Conservation (phyloP, 2,329 filamentous ascomycete species). For the Verticillium nubilum region DNA sequence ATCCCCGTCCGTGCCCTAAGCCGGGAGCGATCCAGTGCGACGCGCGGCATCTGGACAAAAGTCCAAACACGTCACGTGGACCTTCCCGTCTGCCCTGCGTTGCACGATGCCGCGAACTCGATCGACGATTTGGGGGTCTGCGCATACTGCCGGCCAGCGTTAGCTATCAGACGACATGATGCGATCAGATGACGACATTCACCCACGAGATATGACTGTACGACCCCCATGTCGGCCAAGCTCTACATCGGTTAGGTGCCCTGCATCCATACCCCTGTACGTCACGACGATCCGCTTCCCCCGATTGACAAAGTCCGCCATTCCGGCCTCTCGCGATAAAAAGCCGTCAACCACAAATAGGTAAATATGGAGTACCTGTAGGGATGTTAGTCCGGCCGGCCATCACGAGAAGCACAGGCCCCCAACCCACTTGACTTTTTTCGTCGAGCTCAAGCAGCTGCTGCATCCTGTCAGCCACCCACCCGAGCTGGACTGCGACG, state of each 20-base stretch:
- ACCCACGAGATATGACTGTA: neutral
- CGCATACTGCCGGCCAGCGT: neutral
- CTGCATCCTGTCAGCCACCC: neutral
- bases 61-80: neutral
- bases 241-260: neutral
- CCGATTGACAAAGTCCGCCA: neutral
- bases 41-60: neutral
- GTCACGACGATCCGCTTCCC: neutral
- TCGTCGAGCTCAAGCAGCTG: neutral
- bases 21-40: neutral
- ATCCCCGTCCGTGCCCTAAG: too few relatives aligned
- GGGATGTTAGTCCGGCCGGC: too few relatives aligned
- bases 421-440: neutral
- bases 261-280: neutral
- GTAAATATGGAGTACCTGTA: neutral
- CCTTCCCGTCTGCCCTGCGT: neutral
- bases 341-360: neutral
- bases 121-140: neutral
- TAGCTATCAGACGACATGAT: neutral
- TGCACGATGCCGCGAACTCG: neutral
- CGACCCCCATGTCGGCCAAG: neutral
- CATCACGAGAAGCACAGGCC: too few relatives aligned
- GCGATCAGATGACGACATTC: neutral
- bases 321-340: neutral
- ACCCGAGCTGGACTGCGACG: neutral